Evolutionary conservation across 306 rosid species (phyloP).

Genomic region (Alnus glutinosa): DNA sequence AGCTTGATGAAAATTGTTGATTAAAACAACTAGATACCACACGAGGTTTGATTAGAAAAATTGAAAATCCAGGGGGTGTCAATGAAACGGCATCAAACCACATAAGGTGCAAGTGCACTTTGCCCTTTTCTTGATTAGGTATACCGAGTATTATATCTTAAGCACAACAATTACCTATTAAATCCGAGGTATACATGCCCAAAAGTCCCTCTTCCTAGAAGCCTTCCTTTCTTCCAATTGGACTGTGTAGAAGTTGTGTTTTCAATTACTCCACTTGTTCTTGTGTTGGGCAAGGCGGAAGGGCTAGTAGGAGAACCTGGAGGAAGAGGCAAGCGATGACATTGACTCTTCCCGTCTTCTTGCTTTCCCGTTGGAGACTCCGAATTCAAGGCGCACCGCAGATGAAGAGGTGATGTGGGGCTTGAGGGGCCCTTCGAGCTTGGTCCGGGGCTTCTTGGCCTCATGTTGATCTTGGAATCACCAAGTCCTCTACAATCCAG

Average conservation of each 20-base stretch:
- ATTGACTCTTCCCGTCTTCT: slow-evolving; percentile 74
- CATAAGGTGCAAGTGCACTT: not conserved
- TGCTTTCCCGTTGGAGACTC: slow-evolving; percentile 76
- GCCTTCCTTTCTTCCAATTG: slow-evolving; percentile 93
- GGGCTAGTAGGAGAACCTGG: slow-evolving; percentile 96
- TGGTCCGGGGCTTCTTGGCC: slow-evolving; percentile 81
- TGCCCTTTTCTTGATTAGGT: slow-evolving; percentile 1
- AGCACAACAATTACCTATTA: slow-evolving; percentile 58
- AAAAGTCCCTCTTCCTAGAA: slow-evolving; percentile 92
- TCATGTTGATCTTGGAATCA: slow-evolving; percentile 52
- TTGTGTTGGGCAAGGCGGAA: slow-evolving; percentile 47
- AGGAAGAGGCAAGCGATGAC: slow-evolving; percentile 91
- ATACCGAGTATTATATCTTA: not conserved
- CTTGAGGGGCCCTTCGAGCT: slow-evolving; percentile 84
- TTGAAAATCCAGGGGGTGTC: not conserved
- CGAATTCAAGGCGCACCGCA: slow-evolving; percentile 48
- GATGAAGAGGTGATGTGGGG: slow-evolving; percentile 91
- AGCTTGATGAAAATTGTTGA: not conserved
- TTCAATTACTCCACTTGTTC: slow-evolving; percentile 43
- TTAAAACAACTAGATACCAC: not conserved
- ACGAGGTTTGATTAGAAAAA: not conserved
- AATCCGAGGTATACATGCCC: slow-evolving; percentile 95
- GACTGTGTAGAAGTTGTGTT: slow-evolving; percentile 39
- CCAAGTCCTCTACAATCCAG: slow-evolving; percentile 53
- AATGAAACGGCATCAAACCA: not conserved